phyloP scores from a whole-genome alignment of 2,329 filamentous ascomycete genomes.

The Leptographium lundbergii region DNA sequence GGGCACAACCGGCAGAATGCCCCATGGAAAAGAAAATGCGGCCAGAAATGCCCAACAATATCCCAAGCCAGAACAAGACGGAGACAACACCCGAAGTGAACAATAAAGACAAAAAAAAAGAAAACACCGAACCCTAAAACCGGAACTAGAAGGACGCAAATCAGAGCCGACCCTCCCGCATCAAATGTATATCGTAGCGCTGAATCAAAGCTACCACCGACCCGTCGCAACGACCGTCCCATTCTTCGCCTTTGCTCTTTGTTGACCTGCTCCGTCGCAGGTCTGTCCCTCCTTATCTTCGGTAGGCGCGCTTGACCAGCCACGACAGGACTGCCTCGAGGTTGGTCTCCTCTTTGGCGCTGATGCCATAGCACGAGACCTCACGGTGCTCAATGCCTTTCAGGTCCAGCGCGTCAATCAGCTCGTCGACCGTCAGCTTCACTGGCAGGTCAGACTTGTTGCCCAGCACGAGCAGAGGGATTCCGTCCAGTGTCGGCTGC shows the following conservation, averaged over 20 bases:
- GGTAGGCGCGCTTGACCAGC: constrained; percentile 74
- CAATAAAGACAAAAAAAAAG: neutral
- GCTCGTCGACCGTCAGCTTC: constrained; percentile 82
- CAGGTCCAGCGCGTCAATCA: constrained; percentile 86
- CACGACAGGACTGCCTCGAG: constrained; percentile 93
- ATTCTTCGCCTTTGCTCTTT: neutral
- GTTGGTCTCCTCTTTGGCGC: constrained; percentile 97
- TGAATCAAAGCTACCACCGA: neutral
- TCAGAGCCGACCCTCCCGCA: neutral
- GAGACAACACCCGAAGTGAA: neutral
- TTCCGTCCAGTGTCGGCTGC: constrained; percentile 73
- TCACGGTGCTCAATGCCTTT: constrained; percentile 84
- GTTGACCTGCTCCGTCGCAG: neutral
- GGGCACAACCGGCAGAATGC: neutral
- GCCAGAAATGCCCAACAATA: neutral
- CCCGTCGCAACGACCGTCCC: neutral
- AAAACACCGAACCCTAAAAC: neutral
- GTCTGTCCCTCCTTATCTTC: constrained; percentile 40
- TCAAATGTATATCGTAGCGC: neutral
- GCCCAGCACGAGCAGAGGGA: constrained; percentile 84
- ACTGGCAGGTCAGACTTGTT: constrained; percentile 95
- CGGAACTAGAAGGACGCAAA: neutral
- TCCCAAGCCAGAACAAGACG: neutral
- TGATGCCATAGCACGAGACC: constrained; percentile 97
- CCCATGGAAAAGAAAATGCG: neutral